Percentiles rank a stretch among this genome's conserved stretches.
Evolutionary conservation across 2,329 filamentous ascomycete genomes (phyloP).

Genomic region (Colletotrichum simmondsii): DNA sequence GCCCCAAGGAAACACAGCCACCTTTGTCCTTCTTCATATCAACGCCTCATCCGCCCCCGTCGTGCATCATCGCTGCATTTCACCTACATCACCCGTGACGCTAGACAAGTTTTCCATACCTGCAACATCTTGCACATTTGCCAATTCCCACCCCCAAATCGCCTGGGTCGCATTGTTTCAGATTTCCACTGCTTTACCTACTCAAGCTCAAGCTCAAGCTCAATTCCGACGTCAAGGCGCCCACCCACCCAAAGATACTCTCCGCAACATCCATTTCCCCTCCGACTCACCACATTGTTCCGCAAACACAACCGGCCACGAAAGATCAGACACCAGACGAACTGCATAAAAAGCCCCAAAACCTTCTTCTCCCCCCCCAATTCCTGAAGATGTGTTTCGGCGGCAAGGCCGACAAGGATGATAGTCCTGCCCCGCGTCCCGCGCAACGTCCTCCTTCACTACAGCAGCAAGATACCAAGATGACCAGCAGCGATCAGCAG

Average conservation of each 20-base stretch:
- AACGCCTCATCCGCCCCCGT: background rate
- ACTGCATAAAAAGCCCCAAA: slow-evolving; percentile 14
- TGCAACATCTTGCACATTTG: background rate
- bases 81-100: background rate
- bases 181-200: background rate
- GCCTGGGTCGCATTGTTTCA: slow-evolving; percentile 12
- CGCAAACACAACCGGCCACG: background rate
- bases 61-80: slow-evolving; percentile 3
- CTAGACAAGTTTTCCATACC: background rate
- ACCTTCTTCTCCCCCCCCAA: background rate
- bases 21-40: slow-evolving; percentile 11
- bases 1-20: slow-evolving; percentile 17
- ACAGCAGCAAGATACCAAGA: slow-evolving; percentile 37
- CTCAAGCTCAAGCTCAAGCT: slow-evolving; percentile 7
- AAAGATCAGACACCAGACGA: slow-evolving; percentile 17
- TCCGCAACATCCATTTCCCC: background rate
- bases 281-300: background rate
- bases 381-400: slow-evolving; percentile 60
- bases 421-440: slow-evolving; percentile 54
- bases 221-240: slow-evolving; percentile 29
- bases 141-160: background rate
- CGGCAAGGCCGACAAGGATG: slow-evolving; percentile 51
- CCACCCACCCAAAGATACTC: too few relatives aligned
- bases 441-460: slow-evolving; percentile 37
- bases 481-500: slow-evolving; percentile 37